Base-by-base conservation (phyloP, 768 basidiomycete genomes). In the Kwoniella dendrophila region DNA sequence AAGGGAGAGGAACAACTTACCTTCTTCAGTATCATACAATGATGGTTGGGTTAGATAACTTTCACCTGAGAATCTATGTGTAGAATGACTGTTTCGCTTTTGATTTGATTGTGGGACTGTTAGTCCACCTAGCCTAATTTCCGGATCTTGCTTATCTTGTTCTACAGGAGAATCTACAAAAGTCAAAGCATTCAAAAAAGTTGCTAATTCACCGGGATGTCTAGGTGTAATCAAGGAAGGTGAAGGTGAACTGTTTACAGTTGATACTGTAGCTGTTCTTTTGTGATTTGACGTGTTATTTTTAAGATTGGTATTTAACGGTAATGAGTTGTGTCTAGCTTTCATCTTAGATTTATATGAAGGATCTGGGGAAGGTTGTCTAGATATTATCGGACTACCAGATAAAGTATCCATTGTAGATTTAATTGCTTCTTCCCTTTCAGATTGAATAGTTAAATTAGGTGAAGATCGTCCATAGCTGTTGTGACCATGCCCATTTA, bases 11-110 rank as follows among this genome's bases (percentile, higher is more conserved):
- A 24, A 18, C n/a, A 22, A 53, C 59, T 61, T 52, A 61, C 59
- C 59, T n/a, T 47, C 51, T n/a, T 61, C 59, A 10, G 43, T 55
- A 22, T 61, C 59, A 27, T 54, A 49, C 34, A 61, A 29, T 26
- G 51, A 45, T 16, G 51, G 32, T 27, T 61, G 41, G 24, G 48
- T 54, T 22, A 45, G 1, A 54, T 51, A 61, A 29, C 49, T 51
- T n/a, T 51, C 49, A 27, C 50, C 50, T 1, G 58, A 59, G 12
- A 29, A 40, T 26, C 53, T 55, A 36, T 41, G 34, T 14, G 34
- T 55, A 22, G 20, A 22, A 40, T 16, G 26, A 36, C 29, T 36
- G 12, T 29, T 40, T 33, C 49, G 49, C 32, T 53, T 33, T n/a
- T 26, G 22, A 34, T 24, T 50, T 12, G 20, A n/a, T n/a, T n/a